phyloP scores from a whole-genome alignment of 108 stramenopile species.

The Cyclotella cryptica region DNA sequence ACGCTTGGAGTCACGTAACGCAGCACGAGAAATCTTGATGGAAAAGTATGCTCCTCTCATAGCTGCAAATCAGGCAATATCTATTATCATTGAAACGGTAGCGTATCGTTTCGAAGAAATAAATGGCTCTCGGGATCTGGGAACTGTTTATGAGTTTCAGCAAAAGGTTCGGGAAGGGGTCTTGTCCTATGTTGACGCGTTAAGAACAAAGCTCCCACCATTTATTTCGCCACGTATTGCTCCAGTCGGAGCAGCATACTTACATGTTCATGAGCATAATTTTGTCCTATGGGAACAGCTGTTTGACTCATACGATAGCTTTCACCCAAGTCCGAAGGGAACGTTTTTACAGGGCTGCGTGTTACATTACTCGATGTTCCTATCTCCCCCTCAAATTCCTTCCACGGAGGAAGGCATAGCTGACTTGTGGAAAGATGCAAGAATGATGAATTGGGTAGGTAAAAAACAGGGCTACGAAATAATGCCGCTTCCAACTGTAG shows the following conservation, averaged over 20 bases:
- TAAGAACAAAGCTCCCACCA: constrained; percentile 10
- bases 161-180: constrained; percentile 54
- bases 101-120: constrained; percentile 64
- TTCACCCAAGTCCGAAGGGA: constrained; percentile 80
- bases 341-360: constrained; percentile 76
- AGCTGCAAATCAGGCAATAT: constrained; percentile 12
- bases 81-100: constrained; percentile 65
- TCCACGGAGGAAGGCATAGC: constrained; percentile 33
- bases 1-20: constrained; percentile 42
- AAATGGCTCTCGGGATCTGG: constrained; percentile 62
- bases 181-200: constrained; percentile 32
- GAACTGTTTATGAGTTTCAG: constrained; percentile 65
- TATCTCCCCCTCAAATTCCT: constrained; percentile 33
- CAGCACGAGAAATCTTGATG: constrained; percentile 43
- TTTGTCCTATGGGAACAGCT: constrained; percentile 57
- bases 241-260: constrained; percentile 72
- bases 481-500: constrained; percentile 56
- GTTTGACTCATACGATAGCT: constrained; percentile 68
- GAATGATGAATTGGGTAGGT: constrained; percentile 43
- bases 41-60: constrained; percentile 65
- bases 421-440: constrained; percentile 41
- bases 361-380: constrained; percentile 63
- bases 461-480: constrained; percentile 28
- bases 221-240: constrained; percentile 50
- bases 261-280: constrained; percentile 41